These are phyloP conservation scores for Guyanaporus albipodus DNA, from an alignment of 768 basidiomycete species.

Conservation along the genomic window DNA sequence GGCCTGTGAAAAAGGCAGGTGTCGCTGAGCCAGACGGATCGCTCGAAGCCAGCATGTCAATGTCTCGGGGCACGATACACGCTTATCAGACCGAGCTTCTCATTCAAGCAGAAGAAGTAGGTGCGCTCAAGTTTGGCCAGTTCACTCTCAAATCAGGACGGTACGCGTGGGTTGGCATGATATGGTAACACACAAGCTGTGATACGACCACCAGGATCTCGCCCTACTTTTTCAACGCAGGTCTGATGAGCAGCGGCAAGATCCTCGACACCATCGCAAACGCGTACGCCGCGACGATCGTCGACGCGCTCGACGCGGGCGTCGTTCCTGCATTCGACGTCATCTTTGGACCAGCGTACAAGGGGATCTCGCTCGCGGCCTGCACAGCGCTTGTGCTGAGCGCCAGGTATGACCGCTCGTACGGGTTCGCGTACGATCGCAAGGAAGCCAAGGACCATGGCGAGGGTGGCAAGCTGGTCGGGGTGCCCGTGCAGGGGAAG, in stretches of 20 bases:
- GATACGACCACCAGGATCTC: conserved; percentile 52
- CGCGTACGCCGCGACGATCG: conserved; percentile 83
- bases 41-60: no score
- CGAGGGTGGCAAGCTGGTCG: conserved; percentile 90
- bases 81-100: conserved; percentile 64
- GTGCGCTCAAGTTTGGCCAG: conserved; percentile 83
- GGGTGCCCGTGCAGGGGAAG: conserved; percentile 75
- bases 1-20: no score
- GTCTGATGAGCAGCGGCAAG: conserved; percentile 78
- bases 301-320: conserved; percentile 35
- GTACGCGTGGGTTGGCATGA: conserved; percentile 38
- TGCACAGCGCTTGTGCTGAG: conserved; percentile 74
- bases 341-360: conserved; percentile 96
- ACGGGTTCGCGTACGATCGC: conserved; percentile 88
- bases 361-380: conserved; percentile 92
- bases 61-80: conserved; percentile 32
- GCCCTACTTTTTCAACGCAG: conserved; percentile 98
- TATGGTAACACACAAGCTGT: background rate
- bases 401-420: conserved; percentile 55
- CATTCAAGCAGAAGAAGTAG: conserved; percentile 58
- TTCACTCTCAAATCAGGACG: conserved; percentile 96
- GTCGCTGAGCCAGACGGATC: no score
- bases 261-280: conserved; percentile 72
- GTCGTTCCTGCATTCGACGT: conserved; percentile 60
- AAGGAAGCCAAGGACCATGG: conserved; percentile 97